Base-by-base conservation (phyloP, 306 rosid species). In the Luffa aegyptiaca region DNA sequence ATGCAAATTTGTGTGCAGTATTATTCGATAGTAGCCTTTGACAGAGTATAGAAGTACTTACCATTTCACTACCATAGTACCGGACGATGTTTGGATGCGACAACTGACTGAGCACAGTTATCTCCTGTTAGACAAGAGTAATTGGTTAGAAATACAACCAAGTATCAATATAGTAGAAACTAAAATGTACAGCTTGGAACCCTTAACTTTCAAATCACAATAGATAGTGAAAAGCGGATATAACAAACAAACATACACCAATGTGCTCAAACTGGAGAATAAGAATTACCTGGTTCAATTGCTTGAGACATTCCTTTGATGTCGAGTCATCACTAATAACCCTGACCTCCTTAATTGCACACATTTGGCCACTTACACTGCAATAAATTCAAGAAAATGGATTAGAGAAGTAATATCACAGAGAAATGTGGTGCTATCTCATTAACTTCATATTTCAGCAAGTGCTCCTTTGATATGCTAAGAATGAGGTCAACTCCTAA, bases 311-410 rank as follows among this genome's bases (percentile, higher is more conserved):
- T 87, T 95, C 99, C 86, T 90, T 91, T 13, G 93, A 88, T 36
- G 93, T 80, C 64, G 83, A 91, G 85, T 95, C 99, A 66, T 95
- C 99, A 39, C 87, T 83, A 59, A 89, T 88, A 89, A 89, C 86
- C 89, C 86, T 89, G 80, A 95, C 97, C 88, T 95, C 99, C 83
- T 95, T 95, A 75, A 95, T 93, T 64, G 99, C 99, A 86, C 99
- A 95, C 97, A 95, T 93, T 85, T 95, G 99, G 78, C 99, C 99
- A 48, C 92, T 93, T 87, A 90, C 93, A 84, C 99, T 95, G 86
- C 81, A 83, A 81, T 69, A 79, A 77, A 86, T 78, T 75, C 72
- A 82, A 86, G 64, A 41, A 45, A 65, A 87, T 61, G 81, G 72
- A 80, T 90, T 77, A 86, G 89, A 81, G 81, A 73, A 26, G 73